Base-by-base conservation (phyloP, 371 early-diverging fungal genomes). In the Mortierella sp. region DNA sequence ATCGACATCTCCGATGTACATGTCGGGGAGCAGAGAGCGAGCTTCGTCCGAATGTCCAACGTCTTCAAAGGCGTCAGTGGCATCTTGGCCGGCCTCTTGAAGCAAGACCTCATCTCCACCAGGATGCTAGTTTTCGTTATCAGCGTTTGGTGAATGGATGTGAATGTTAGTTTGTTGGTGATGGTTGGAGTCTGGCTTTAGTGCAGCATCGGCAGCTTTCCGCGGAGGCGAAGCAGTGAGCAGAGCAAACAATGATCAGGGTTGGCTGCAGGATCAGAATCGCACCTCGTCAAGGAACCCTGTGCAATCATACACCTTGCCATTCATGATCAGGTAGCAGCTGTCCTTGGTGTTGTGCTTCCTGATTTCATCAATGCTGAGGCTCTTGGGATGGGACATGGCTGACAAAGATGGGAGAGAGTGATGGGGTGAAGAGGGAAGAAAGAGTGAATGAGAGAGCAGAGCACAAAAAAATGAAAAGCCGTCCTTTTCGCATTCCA, bases 11-110 rank as follows among this genome's bases (percentile, higher is more conserved):
- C 96, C 98, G 67, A 96, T 79, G 54, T 81, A 83, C 67, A 89
- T 87, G 41, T 84, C 81, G 53, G 85, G 76, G 57, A 98, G 82
- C 63, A 95, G 61, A 24, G 92, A 92, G 50, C 91, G 91, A 28
- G 98, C 98, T 68, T 95, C 95, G 22, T 94, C 92, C 34, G 94
- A 93, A 83, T 98, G 98, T 47, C 95, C 95, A 64, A 98, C 93
- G 81, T 96, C 97, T 58, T 96, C 96, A 81, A 97, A 98, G 49
- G 95, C 92, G 64, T 89, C 94, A 43, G 96, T 94, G 34, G 95
- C 95, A 79, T 98, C 97, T 64, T 81, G 81, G 58, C 95, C 98
- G 60, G 83, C 91, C 72, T 88, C 86, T 67, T 93, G 92, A 37
- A 92, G 66, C 57, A 92, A 80, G 14, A 92, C 90, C 71, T 92